These are phyloP conservation scores for Anastatica hierochuntica DNA, from an alignment of 345 rosid genomes.

Conservation along the genomic window DNA sequence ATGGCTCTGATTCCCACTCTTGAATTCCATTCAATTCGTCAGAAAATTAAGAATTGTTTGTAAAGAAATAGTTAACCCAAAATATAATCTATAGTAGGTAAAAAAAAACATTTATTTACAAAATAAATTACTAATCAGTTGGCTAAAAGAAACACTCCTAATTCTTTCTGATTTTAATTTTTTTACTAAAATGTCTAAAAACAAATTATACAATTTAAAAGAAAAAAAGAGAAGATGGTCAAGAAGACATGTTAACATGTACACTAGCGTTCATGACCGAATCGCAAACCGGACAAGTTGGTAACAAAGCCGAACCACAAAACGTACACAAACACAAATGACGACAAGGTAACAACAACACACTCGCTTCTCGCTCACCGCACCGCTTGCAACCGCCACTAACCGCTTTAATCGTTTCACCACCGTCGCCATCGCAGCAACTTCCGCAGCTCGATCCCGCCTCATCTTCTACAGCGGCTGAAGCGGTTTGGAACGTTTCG, in stretches of 20 bases:
- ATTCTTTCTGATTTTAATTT: background rate
- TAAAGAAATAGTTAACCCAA: too few species aligned
- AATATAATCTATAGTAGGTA: too few species aligned
- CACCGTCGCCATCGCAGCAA: too few species aligned
- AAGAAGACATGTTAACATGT: constrained; percentile 50
- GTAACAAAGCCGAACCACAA: constrained; percentile 48
- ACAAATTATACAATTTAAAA: background rate
- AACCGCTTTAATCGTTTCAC: too few species aligned
- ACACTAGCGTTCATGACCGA: constrained; percentile 46
- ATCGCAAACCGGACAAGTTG: constrained; percentile 41
- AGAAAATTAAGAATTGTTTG: background rate
- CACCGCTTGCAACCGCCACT: constrained; percentile 41
- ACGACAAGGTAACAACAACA: constrained; percentile 75
- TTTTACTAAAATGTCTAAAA: too few species aligned
- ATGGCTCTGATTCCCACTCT: too few species aligned
- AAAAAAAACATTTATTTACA: background rate
- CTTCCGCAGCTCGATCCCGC: too few species aligned
- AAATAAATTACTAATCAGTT: background rate
- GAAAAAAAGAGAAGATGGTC: background rate
- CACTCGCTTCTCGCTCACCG: constrained; percentile 57
- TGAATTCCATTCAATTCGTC: background rate
- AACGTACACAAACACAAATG: constrained; percentile 71
- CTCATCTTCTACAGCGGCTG: too few species aligned
- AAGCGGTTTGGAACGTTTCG: too few species aligned
- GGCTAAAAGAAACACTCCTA: background rate